A percentile compares a stretch with the other conserved stretches of the same genome.
Evolutionary conservation across 371 early-diverging fungal species (phyloP).

Genomic region (Mucor indicus): DNA sequence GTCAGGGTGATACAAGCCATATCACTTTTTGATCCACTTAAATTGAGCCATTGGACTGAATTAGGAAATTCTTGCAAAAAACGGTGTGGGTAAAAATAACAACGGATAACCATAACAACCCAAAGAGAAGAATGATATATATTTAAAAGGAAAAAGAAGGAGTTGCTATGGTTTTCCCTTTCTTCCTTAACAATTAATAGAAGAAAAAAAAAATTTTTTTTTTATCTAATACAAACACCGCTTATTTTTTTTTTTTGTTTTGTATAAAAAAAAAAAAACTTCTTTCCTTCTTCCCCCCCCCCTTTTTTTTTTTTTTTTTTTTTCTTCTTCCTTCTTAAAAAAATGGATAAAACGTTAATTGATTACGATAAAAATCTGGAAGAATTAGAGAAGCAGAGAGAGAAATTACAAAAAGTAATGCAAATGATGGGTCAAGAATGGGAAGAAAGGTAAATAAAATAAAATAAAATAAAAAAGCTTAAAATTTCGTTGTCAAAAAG

Average conservation of each 20-base stretch:
- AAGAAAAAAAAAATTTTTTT: not conserved
- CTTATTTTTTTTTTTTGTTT: not conserved
- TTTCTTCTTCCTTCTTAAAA: not conserved
- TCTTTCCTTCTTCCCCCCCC: not conserved
- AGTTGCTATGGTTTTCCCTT: no score
- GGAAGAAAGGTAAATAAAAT: slow-evolving; percentile 46
- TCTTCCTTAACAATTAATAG: no score
- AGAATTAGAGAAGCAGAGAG: slow-evolving; percentile 39
- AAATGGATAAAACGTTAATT: slow-evolving; percentile 41
- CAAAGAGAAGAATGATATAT: no score
- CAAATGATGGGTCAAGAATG: slow-evolving; percentile 50
- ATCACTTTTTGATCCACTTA: no score
- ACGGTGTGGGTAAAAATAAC: no score
- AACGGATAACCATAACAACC: no score
- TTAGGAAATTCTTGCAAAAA: no score
- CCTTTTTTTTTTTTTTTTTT: slow-evolving; percentile 3
- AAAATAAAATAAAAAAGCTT: not conserved
- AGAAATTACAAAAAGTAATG: slow-evolving; percentile 43
- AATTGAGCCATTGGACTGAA: no score
- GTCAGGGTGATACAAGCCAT: no score
- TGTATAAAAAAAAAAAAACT: no score
- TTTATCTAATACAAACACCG: not conserved
- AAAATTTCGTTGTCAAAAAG: not conserved
- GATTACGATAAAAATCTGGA: slow-evolving; percentile 49
- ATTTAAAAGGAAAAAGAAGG: no score